Evolutionary conservation across 129 eudicot genomes (phyloP).

Genomic region (Logfia minima): DNA sequence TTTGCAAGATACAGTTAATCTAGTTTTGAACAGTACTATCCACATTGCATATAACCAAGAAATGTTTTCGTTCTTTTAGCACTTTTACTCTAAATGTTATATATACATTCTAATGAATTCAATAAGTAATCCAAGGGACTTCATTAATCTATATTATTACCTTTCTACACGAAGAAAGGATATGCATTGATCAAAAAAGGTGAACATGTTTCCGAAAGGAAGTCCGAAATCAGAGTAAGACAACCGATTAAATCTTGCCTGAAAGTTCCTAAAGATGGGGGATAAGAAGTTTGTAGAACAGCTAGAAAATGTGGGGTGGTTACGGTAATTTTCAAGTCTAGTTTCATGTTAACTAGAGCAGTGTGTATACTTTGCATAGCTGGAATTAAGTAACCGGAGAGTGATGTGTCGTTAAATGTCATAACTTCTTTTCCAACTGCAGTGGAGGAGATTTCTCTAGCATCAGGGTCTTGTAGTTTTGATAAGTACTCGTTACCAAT

Average conservation of each 20-base stretch:
- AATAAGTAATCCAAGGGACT: not conserved
- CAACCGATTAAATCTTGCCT: slow-evolving; percentile 46
- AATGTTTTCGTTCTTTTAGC: not conserved
- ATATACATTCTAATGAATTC: not conserved
- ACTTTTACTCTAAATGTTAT: not conserved
- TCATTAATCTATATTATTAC: not conserved
- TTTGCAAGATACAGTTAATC: not conserved
- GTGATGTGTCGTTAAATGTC: slow-evolving; percentile 60
- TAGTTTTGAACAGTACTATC: not conserved
- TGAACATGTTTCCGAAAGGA: slow-evolving; percentile 55
- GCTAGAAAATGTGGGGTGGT: slow-evolving; percentile 79
- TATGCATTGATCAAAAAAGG: slow-evolving; percentile 82
- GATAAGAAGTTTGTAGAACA: slow-evolving; percentile 66
- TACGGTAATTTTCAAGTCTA: slow-evolving; percentile 56
- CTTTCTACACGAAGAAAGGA: slow-evolving; percentile 79
- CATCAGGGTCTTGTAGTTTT: slow-evolving; percentile 53
- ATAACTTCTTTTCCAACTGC: slow-evolving; percentile 87
- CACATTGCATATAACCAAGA: not conserved
- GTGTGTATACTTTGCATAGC: slow-evolving; percentile 81
- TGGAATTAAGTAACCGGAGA: slow-evolving; percentile 64
- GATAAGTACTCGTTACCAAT: slow-evolving; percentile 62
- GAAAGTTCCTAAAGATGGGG: slow-evolving; percentile 81
- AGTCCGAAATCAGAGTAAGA: slow-evolving; percentile 53
- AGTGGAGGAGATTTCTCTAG: slow-evolving; percentile 64
- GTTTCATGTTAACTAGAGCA: slow-evolving; percentile 50